Evolutionary conservation across 2,329 filamentous ascomycete species (phyloP), one percentile per base, ranked within the genome.

Genomic region (Sphaerulina musiva): DNA sequence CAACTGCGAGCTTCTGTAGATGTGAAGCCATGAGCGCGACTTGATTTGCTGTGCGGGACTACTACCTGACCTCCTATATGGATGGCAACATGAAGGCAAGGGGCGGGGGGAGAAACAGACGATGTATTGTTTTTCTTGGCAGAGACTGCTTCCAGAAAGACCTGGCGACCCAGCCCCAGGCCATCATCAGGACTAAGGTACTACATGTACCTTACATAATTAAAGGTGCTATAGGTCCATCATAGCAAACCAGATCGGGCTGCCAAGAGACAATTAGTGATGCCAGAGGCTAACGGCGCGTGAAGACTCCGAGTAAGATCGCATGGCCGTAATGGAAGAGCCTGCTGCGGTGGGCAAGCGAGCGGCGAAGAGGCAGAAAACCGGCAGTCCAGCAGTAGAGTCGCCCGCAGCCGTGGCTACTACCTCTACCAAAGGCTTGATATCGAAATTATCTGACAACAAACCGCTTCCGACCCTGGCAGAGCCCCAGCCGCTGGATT

Each of bases 401-500:
- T 57, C 60, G n/a, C 58, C 62, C 9, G 51, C 57, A n/a, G 51
- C 43, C 6, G 47, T 51, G 26, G 20, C 20, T 20, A 20, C 20
- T 20, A 20, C 20, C 20, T 60, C 59, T 7, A 11, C 34, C 10
- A 38, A 4, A 66, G 59, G 60, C 11, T 51, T 91, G 51, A 86
- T 86, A 26, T 81, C 77, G 58, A 81, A 80, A 44, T 72, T 90
- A 36, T 74, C 79, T 62, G 72, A 84, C 2, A 83, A 83, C 46
- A 82, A 85, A 64, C 83, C 86, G 12, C 73, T 92, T 32, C 87
- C 87, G 2, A 87, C 84, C 0, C 78, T 90, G 11, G 79, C 84
- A 61, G 77, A 81, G 46, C 76, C 83, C 12, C 87, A 93, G 67
- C 72, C 82, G 0, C 77, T 80, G 6, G 77, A 84, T 57, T 74